Conservation (phyloP, 192 early-diverging fungal species). For the Backusella macrospora region DNA sequence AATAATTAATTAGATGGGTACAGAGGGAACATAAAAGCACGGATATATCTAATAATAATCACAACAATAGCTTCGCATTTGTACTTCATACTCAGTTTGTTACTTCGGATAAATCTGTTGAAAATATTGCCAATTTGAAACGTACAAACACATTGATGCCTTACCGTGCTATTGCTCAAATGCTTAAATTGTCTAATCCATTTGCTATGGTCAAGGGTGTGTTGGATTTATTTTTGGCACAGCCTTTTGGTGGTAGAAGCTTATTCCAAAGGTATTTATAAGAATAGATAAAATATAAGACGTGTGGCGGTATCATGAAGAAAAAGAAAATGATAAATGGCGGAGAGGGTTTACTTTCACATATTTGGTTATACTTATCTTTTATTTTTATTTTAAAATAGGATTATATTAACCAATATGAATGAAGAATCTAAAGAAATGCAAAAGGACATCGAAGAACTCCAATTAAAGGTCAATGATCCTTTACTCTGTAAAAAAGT, state of each 20-base stretch:
- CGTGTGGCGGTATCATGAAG: too few relatives aligned
- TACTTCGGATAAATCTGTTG: slow-evolving; percentile 53
- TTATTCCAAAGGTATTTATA: slow-evolving; percentile 50
- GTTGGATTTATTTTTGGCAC: slow-evolving; percentile 59
- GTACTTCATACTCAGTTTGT: slow-evolving; percentile 56
- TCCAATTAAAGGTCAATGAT: slow-evolving; percentile 28
- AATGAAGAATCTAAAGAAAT: slow-evolving; percentile 54
- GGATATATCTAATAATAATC: background rate
- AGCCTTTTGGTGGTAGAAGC: slow-evolving; percentile 60
- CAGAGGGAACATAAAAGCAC: background rate
- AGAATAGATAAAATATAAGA: too few relatives aligned
- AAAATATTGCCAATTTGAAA: slow-evolving; percentile 55
- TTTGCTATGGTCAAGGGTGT: slow-evolving; percentile 58
- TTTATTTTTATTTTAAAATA: background rate
- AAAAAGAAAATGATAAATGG: too few relatives aligned
- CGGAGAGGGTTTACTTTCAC: too few relatives aligned
- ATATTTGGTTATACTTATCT: too few relatives aligned
- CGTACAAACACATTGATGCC: slow-evolving; percentile 57
- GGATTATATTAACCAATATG: slow-evolving; percentile 56
- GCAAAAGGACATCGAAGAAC: slow-evolving; percentile 45
- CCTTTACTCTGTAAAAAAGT: slow-evolving; percentile 53
- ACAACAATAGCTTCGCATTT: slow-evolving; percentile 48
- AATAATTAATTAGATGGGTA: background rate
- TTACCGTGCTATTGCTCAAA: slow-evolving; percentile 49
- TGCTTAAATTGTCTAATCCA: slow-evolving; percentile 59